Evolutionary conservation across 2,329 filamentous ascomycete genomes (phyloP), one percentile per base, ranked within the genome.

Genomic region (Calycina marina): DNA sequence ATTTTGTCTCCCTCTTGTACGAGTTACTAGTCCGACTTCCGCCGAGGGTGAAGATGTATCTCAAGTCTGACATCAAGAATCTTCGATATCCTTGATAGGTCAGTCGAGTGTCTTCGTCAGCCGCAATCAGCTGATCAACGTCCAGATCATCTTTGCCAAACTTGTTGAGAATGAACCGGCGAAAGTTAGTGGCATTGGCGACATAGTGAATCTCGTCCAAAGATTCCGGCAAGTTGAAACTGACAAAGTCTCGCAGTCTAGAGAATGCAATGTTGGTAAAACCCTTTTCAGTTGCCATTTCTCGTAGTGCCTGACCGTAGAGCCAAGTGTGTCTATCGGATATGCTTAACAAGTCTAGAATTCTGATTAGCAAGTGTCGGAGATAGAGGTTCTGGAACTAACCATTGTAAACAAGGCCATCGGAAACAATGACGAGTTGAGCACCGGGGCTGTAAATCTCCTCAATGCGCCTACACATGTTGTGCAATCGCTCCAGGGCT

Each of bases 341-440:
- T 24, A 35, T 35, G 20, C 32, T 24, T 9, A 35, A 17, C 18
- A 35, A 35, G 14, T 35, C 32, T 35, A 25, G 9, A 16, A 18
- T 27, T 12, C 13, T 8, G 3, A 18, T 33, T 28, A 33, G 31
- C 12, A 17, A 28, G n/a, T 9, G 18, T 17, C 9, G 12, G 14
- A 4, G 10, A 10, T 18, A 27, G 10, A 27, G 15, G 22, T n/a
- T 13, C 18, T 16, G 16, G 18, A 15, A 34, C 32, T 17, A 25
- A 35, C 32, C 32, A 30, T 35, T 35, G 32, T 35, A 35, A 25
- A 35, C 32, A 25, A 35, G 26, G 10, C 32, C 32, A 30, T 35
- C 32, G 9, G 32, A 35, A 17, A 35, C 17, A 9, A 35, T 35
- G 4, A 14, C 17, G 14, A 14, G 15, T 14, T n/a, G 22, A 8